phyloP scores from a whole-genome alignment of 139 green algal genomes.

The Klebsormidium nitens region DNA sequence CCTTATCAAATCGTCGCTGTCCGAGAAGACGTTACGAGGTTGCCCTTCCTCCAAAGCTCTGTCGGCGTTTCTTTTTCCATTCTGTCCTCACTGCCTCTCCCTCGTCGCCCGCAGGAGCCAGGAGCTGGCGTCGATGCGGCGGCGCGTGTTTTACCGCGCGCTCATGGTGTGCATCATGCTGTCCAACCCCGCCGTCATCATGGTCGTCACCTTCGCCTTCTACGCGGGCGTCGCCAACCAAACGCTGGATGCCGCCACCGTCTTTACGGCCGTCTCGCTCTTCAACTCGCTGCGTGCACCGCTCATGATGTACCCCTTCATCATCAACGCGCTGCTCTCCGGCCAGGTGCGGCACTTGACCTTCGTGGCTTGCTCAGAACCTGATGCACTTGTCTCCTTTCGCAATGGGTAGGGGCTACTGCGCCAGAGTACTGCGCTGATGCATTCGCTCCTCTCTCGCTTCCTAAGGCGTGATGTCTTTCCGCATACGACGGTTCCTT shows the following conservation, averaged over 20 bases:
- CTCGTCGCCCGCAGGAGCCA: slow-evolving; percentile 4
- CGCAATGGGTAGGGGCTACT: too few species aligned
- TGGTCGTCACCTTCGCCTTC: slow-evolving; percentile 54
- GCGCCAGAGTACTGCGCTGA: too few species aligned
- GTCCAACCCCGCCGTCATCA: slow-evolving; percentile 30
- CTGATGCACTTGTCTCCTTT: neutral
- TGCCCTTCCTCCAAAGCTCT: too few species aligned
- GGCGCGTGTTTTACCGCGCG: slow-evolving; percentile 35
- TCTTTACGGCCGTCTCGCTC: slow-evolving; percentile 80
- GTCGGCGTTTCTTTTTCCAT: neutral
- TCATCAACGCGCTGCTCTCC: slow-evolving; percentile 26
- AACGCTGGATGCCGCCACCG: slow-evolving; percentile 47
- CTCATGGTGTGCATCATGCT: slow-evolving; percentile 36
- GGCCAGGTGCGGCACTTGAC: slow-evolving; percentile 27
- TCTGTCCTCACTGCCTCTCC: slow-evolving; percentile 1
- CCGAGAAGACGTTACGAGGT: too few species aligned
- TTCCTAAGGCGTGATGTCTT: neutral
- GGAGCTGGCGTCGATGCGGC: slow-evolving; percentile 42
- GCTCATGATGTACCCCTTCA: slow-evolving; percentile 67
- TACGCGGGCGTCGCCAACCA: slow-evolving; percentile 55
- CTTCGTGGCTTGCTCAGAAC: neutral
- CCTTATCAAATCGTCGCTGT: too few species aligned
- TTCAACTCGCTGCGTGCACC: slow-evolving; percentile 90
- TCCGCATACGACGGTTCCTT: too few species aligned
- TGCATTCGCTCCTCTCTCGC: neutral